Percentiles rank a stretch among this genome's conserved stretches.
phyloP scores from a whole-genome alignment of 345 rosid genomes.

The Pugionium cornutum region DNA sequence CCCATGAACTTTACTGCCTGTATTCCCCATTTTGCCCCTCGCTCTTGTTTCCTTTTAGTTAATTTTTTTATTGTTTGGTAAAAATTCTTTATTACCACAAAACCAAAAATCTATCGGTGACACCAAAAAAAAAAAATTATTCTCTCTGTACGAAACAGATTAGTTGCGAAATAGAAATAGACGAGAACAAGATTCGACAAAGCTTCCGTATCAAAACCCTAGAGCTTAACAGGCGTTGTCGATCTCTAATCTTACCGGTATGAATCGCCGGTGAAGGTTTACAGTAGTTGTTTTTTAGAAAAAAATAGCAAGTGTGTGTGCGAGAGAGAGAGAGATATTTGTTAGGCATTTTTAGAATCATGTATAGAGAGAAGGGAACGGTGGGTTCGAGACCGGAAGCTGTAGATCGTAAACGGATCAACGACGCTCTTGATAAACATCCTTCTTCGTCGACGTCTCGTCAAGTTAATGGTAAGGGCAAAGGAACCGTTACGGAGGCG shows the following conservation, averaged over 20 bases:
- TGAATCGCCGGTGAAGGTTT: conserved; percentile 29
- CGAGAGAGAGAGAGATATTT: not conserved
- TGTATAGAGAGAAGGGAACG: conserved; percentile 48
- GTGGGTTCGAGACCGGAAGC: conserved; percentile 67
- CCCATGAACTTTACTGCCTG: not conserved
- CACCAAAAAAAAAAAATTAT: not conserved
- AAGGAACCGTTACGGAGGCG: conserved; percentile 30
- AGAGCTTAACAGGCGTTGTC: conserved; percentile 28
- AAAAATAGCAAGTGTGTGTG: not conserved
- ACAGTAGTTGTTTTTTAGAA: not conserved
- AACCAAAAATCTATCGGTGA: conserved; percentile 14
- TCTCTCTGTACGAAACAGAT: too few relatives aligned
- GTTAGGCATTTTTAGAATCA: conserved; percentile 7
- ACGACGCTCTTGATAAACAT: conserved; percentile 47
- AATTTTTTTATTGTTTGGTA: too few relatives aligned
- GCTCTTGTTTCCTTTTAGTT: too few relatives aligned
- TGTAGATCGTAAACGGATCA: conserved; percentile 80
- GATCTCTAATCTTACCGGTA: conserved; percentile 15
- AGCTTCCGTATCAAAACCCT: conserved; percentile 31
- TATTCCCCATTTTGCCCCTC: conserved; percentile 31
- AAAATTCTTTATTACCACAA: too few relatives aligned
- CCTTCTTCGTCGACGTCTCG: conserved; percentile 79
- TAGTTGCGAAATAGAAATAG: too few relatives aligned
- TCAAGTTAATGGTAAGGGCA: conserved; percentile 59
- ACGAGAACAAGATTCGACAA: not conserved